Evolutionary conservation across 345 rosid genomes (phyloP), one percentile per base, ranked within the genome.

Genomic region (Stellera chamaejasme): DNA sequence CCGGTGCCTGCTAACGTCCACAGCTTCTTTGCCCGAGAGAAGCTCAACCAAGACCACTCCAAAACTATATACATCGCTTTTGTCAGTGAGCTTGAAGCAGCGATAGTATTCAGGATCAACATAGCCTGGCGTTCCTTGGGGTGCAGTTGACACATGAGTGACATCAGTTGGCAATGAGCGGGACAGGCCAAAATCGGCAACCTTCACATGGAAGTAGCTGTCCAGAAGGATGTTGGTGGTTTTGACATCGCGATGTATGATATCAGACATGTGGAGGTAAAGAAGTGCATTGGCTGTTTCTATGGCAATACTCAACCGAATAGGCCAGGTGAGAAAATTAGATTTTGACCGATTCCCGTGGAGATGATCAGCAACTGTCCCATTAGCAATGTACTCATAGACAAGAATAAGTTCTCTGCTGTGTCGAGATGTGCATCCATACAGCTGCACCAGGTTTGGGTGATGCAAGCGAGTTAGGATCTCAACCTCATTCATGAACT

Each of bases 61-160:
- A 12, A 88, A 91, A 55, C 98, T 91, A 49, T 88, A 91, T 0
- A 91, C 98, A 42, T 91, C 98, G 4, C 98, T 91, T 63, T 88
- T 91, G 54, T 76, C 79, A 1, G 95, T 91, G 9, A 91, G 79
- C 23, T 75, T 77, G 74, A 82, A 91, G 75, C 95, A 87, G 4
- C 77, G 90, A 57, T 82, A 78, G 19, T 91, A 88, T 59, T 85
- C 90, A 0, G 98, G 98, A 58, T 91, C 98, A 12, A 91, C 86
- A 10, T 91, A 91, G 27, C 98, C 98, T 0, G 95, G 98, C 0
- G 98, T 91, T 48, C 98, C 98, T 63, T 91, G 98, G 2, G 98
- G 98, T 52, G 84, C 92, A 0, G 98, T 91, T 4, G 98, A 91
- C 2, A 91, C 82, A 48, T 91, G 98, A 3, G 88, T 91, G 47